Evolutionary conservation across 1,284 basidiomycete genomes (phyloP).

Genomic region (Pisolithus thermaeus): DNA sequence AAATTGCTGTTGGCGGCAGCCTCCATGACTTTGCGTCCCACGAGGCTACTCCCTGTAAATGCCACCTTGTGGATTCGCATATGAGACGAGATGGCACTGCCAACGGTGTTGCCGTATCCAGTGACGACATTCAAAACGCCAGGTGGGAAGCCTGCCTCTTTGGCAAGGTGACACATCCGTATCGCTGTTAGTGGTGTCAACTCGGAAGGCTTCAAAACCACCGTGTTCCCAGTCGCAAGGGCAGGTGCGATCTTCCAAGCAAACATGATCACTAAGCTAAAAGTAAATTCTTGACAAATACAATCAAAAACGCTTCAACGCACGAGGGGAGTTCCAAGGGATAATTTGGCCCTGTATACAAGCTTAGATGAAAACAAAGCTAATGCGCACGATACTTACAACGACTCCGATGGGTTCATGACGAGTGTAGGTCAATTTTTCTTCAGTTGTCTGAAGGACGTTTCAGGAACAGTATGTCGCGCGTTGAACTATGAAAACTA

Average conservation of each 20-base stretch:
- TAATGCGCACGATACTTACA: background rate
- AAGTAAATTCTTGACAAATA: conserved; percentile 72
- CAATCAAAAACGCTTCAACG: conserved; percentile 45
- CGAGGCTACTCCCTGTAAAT: too few relatives aligned
- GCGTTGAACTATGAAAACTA: conserved; percentile 5
- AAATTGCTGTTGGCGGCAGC: too few relatives aligned
- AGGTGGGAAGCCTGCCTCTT: conserved; percentile 59
- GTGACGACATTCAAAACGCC: conserved; percentile 69
- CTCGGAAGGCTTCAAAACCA: too few relatives aligned
- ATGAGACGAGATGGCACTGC: too few relatives aligned
- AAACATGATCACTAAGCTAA: conserved; percentile 57
- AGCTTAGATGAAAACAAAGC: background rate
- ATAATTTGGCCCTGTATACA: conserved; percentile 26
- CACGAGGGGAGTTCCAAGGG: too few relatives aligned
- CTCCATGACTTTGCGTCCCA: too few relatives aligned
- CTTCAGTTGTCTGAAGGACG: conserved; percentile 49
- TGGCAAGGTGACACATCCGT: conserved; percentile 33
- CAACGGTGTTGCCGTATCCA: conserved; percentile 48
- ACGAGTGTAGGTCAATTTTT: conserved; percentile 73
- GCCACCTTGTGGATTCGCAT: too few relatives aligned
- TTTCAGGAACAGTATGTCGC: too few relatives aligned
- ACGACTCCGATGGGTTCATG: conserved; percentile 94
- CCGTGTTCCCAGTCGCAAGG: too few relatives aligned
- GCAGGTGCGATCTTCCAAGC: conserved; percentile 46
- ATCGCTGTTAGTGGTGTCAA: too few relatives aligned